These are phyloP conservation scores for Asclepias syriaca DNA, from an alignment of 257 asterid species.

Conservation along the genomic window DNA sequence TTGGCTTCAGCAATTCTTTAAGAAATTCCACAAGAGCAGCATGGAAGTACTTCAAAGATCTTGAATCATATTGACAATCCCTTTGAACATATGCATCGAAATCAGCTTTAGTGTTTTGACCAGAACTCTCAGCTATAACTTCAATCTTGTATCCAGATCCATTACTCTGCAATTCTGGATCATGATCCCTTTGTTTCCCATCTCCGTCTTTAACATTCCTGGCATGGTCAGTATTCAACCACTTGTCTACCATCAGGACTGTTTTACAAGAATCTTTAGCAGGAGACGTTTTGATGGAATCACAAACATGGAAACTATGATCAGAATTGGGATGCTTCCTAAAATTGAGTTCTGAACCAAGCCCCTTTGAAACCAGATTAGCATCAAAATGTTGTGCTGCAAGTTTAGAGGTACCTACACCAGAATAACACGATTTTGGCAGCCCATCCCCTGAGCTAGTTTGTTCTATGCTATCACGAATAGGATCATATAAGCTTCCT, in stretches of 20 bases:
- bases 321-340: slow-evolving; percentile 21
- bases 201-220: slow-evolving; percentile 30
- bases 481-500: slow-evolving; percentile 43
- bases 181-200: slow-evolving; percentile 27
- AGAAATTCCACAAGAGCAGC: slow-evolving; percentile 65
- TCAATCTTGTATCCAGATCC: slow-evolving; percentile 23
- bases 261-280: slow-evolving; percentile 18
- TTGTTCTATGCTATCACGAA: slow-evolving; percentile 39
- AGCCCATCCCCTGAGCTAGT: slow-evolving; percentile 24
- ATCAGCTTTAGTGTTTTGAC: slow-evolving; percentile 32
- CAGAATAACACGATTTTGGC: slow-evolving; percentile 35
- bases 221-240: slow-evolving; percentile 27
- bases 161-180: slow-evolving; percentile 32
- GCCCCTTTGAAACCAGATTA: slow-evolving; percentile 20
- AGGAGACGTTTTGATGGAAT: slow-evolving; percentile 7
- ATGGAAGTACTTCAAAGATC: slow-evolving; percentile 47
- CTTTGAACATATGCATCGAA: slow-evolving; percentile 25
- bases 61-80: slow-evolving; percentile 27
- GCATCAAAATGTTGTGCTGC: slow-evolving; percentile 27
- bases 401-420: slow-evolving; percentile 45
- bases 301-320: slow-evolving; percentile 17
- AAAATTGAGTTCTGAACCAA: slow-evolving; percentile 26
- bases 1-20: slow-evolving; percentile 73
- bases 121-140: slow-evolving; percentile 34
- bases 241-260: slow-evolving; percentile 36